Percentiles rank a stretch among this genome's conserved stretches.
Conservation (phyloP, 2,329 filamentous ascomycete species). For the Ceratocystis alfenasii region DNA sequence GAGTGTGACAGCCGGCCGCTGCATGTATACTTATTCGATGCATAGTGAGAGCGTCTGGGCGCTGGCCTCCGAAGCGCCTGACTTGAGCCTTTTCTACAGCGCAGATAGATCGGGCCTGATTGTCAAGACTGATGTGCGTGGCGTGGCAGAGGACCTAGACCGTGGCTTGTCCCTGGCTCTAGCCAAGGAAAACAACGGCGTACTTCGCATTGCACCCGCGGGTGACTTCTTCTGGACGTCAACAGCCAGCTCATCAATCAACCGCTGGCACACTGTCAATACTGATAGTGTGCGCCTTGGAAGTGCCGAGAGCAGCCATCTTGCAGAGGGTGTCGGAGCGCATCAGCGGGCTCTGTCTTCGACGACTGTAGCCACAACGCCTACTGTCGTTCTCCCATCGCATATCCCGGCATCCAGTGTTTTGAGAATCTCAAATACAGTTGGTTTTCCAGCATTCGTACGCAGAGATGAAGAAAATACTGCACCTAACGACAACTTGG, state of each 20-base stretch:
- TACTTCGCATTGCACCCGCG: slow-evolving; percentile 54
- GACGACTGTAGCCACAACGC: slow-evolving; percentile 29
- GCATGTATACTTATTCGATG: slow-evolving; percentile 98
- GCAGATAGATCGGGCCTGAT: slow-evolving; percentile 83
- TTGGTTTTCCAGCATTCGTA: slow-evolving; percentile 54
- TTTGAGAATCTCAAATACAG: slow-evolving; percentile 72
- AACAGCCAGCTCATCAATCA: slow-evolving; percentile 81
- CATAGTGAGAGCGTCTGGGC: slow-evolving; percentile 98
- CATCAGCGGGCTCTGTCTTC: slow-evolving; percentile 17
- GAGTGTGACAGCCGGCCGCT: slow-evolving; percentile 88
- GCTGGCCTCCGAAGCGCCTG: slow-evolving; percentile 75
- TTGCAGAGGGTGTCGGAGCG: not conserved
- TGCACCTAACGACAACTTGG: slow-evolving; percentile 36
- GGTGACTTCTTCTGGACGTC: slow-evolving; percentile 80
- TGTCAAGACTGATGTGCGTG: slow-evolving; percentile 87
- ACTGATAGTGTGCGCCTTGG: slow-evolving; percentile 60
- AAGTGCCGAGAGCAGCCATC: not conserved
- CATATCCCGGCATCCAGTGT: slow-evolving; percentile 68
- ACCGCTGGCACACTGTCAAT: slow-evolving; percentile 80
- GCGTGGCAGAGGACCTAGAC: slow-evolving; percentile 55
- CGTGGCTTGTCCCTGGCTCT: slow-evolving; percentile 84
- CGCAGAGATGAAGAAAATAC: slow-evolving; percentile 40
- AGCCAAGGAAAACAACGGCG: slow-evolving; percentile 79
- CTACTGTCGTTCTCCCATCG: slow-evolving; percentile 33
- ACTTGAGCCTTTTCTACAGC: slow-evolving; percentile 84